Evolutionary conservation across 768 basidiomycete genomes (phyloP), one percentile per base, ranked within the genome.

Genomic region (Crucibulum laeve): DNA sequence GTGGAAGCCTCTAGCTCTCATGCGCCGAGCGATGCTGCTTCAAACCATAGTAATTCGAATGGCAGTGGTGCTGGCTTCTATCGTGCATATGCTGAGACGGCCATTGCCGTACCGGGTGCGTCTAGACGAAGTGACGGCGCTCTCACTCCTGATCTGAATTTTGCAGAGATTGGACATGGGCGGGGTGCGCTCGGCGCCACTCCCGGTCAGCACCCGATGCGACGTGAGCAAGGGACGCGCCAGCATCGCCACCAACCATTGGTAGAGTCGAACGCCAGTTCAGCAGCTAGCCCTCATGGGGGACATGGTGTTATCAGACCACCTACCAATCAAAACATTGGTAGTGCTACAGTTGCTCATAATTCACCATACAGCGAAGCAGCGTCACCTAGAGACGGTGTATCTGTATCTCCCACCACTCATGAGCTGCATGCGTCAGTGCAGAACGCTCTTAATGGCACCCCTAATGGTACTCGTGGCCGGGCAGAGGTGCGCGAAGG

Each of bases 161-260:
- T 74, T 48, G 84, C 86, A 4, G 87, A 90, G 57, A 82, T 87
- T 46, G 85, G 84, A 2, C 85, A 87, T 54, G 84, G 84, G 3
- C 73, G 82, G 22, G 84, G 83, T 4, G 64, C 73, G 15, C 56
- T 63, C 42, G 53, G 46, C 11, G 35, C 55, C 19, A 46, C 51
- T 33, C 45, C 50, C 23, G 37, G 14, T 43, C 56, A 23, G 36
- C 45, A 21, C 22, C 35, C 35, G 7, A 36, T 36, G 35, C 35
- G 17, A 7, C 35, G 35, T 17, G 18, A 36, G 8, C 11, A 19
- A 7, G 35, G 28, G 28, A n/a, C n/a, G 8, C 28, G n/a, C 28
- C 28, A n/a, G 28, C 28, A 30, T n/a, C 28, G n/a, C 28, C 28
- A n/a, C 8, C 28, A 7, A 30, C 28, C n/a, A 7, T 7, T 30